Percentiles rank a stretch among this genome's conserved stretches.
phyloP scores from a whole-genome alignment of 31 red algal species.

The Odonthalia washingtoniensis region DNA sequence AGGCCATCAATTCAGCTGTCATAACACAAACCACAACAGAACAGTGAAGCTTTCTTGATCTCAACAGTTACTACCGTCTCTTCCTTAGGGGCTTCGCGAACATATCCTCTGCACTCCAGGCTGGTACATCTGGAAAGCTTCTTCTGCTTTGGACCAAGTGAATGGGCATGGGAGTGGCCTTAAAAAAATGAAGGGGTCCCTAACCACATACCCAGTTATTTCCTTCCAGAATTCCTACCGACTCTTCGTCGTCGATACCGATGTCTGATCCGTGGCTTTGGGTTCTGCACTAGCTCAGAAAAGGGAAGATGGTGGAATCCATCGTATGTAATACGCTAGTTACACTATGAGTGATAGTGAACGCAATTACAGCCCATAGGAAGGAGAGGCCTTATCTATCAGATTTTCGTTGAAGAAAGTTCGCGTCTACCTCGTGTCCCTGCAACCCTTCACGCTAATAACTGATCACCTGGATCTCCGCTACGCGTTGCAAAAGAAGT shows the following conservation, averaged over 20 bases:
- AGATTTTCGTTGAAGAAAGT: conserved; percentile 25
- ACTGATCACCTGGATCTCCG: neutral
- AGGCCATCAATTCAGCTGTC: too few species aligned
- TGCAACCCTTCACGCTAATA: neutral
- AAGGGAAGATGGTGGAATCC: neutral
- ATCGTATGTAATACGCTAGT: conserved; percentile 16
- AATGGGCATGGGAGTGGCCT: too few species aligned
- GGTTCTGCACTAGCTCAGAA: neutral
- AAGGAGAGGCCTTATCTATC: conserved; percentile 29
- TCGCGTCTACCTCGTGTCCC: conserved; percentile 12
- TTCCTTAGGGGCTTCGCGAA: too few species aligned
- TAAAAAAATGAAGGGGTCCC: too few species aligned
- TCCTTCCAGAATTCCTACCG: neutral
- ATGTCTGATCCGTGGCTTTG: neutral
- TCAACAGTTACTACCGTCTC: too few species aligned
- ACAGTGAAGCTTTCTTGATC: too few species aligned
- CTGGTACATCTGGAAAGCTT: too few species aligned
- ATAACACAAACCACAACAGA: too few species aligned
- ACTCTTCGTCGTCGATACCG: neutral
- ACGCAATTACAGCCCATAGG: neutral
- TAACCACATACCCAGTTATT: too few species aligned
- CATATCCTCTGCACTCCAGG: too few species aligned
- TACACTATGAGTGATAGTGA: neutral
- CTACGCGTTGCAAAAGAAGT: conserved; percentile 22
- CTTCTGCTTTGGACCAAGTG: too few species aligned